phyloP scores from a whole-genome alignment of 768 basidiomycete species.

The Boletellus ananas region DNA sequence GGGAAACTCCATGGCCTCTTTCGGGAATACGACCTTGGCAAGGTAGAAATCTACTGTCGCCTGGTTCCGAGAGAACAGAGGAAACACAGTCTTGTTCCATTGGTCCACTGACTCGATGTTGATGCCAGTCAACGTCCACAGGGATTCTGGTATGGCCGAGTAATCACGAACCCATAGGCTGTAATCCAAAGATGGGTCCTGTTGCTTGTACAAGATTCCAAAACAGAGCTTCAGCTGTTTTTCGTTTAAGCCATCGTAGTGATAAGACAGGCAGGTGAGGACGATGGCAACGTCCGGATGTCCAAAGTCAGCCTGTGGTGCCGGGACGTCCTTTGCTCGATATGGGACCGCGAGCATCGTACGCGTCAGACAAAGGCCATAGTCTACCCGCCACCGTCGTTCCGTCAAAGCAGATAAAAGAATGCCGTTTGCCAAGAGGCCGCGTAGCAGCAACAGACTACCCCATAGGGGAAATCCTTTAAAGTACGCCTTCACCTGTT shows the following conservation, averaged over 20 bases:
- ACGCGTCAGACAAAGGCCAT: conserved; percentile 8
- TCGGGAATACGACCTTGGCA: conserved; percentile 44
- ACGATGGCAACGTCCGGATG: conserved; percentile 25
- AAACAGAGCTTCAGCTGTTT: background rate
- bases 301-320: conserved; percentile 23
- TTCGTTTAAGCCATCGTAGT: conserved; percentile 17
- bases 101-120: conserved; percentile 39
- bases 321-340: conserved; percentile 25
- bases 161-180: conserved; percentile 17
- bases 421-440: conserved; percentile 26
- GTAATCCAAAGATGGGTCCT: conserved; percentile 19
- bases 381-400: conserved; percentile 27
- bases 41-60: conserved; percentile 42
- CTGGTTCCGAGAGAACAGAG: conserved; percentile 29
- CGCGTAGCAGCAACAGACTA: conserved; percentile 31
- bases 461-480: conserved; percentile 10
- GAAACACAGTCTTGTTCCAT: conserved; percentile 25
- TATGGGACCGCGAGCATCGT: conserved; percentile 27
- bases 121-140: conserved; percentile 35
- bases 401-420: conserved; percentile 15
- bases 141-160: conserved; percentile 24
- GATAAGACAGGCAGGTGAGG: conserved; percentile 15
- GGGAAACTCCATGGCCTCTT: conserved; percentile 27
- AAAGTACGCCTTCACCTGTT: conserved; percentile 8
- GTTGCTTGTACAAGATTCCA: background rate